Percentiles rank a stretch among this genome's conserved stretches.
These are phyloP conservation scores for Poa annua DNA, from an alignment of 176 grass and related monocot species.

Conservation along the genomic window DNA sequence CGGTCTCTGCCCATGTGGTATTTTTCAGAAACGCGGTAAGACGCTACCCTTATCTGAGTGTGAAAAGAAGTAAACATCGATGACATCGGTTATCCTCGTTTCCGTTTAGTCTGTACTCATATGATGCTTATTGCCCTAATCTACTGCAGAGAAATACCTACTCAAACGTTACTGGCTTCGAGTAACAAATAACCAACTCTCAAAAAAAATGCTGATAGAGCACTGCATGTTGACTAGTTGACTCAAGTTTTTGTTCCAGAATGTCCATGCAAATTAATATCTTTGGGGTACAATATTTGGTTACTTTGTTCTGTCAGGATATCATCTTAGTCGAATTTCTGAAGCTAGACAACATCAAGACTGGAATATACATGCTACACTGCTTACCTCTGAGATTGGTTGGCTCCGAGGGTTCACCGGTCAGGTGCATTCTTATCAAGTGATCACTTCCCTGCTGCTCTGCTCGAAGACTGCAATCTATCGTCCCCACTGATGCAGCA, in stretches of 20 bases:
- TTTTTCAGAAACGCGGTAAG: conserved; percentile 79
- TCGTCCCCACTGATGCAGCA: conserved; percentile 1
- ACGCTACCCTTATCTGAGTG: not conserved
- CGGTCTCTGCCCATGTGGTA: conserved; percentile 66
- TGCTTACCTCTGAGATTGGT: conserved; percentile 80
- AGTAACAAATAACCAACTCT: conserved; percentile 17
- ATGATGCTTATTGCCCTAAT: not conserved
- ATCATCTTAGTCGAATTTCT: conserved; percentile 81
- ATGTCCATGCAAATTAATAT: not conserved
- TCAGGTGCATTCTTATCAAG: conserved; percentile 87
- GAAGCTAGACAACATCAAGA: conserved; percentile 65
- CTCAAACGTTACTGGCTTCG: not conserved
- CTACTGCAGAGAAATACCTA: conserved; percentile 3
- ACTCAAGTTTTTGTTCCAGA: not conserved
- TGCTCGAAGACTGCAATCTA: not conserved
- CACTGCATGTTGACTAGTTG: not conserved
- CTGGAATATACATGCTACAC: conserved; percentile 74
- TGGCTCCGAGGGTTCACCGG: conserved; percentile 68
- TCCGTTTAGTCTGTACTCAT: conserved; percentile 14
- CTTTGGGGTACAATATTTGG: not conserved
- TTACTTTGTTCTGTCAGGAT: conserved; percentile 50
- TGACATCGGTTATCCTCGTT: not conserved
- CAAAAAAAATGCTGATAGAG: not conserved
- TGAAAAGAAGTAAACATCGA: not conserved
- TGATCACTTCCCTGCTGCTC: conserved; percentile 24